Evolutionary conservation across 352 stramenopile species (phyloP), one percentile per base, ranked within the genome.

Genomic region (Phytophthora foliorum): DNA sequence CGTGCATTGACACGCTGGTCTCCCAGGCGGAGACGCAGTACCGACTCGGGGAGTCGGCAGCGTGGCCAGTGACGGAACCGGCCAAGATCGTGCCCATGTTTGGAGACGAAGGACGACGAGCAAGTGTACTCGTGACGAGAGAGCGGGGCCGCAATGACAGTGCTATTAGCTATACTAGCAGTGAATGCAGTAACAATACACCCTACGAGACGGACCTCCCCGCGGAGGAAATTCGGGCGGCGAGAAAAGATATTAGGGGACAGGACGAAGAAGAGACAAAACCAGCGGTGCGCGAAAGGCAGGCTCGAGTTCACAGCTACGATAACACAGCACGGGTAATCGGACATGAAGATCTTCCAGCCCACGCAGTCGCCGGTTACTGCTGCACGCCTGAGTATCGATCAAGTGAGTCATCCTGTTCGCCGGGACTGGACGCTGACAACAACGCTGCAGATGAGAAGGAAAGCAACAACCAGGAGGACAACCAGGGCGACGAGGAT

Each of bases 1-100:
- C 75, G 17, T 86, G 83, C 44, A 89, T 91, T 46, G 71, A 61
- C 4, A 72, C 66, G 44, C 58, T 89, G 3, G 74, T 82, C 14
- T 51, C 82, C 21, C 77, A 88, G 57, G 32, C 65, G 10, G 71
- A 78, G 38, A 63, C 60, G 39, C 68, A 75, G 25, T 69, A 77
- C 19, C 55, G 56, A 63, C 56, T 73, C 5, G 73, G 60, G 21
- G 64, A 71, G 5, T 42, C 63, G 14, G 48, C 61, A 7, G 29
- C 38, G 6, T 79, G 67, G 69, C 51, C 63, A 39, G 57, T 55
- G 9, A 57, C 54, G 14, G 70, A 73, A 62, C 49, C 73, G 19
- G 74, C 74, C 10, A 82, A 82, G 63, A 61, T 75, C 51, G 49
- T 63, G 32, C 58, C 70, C 19, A 60, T 76, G 54, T 61, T 61